phyloP scores from a whole-genome alignment of 2,329 filamentous ascomycete species.

The Beauveria sp. region DNA sequence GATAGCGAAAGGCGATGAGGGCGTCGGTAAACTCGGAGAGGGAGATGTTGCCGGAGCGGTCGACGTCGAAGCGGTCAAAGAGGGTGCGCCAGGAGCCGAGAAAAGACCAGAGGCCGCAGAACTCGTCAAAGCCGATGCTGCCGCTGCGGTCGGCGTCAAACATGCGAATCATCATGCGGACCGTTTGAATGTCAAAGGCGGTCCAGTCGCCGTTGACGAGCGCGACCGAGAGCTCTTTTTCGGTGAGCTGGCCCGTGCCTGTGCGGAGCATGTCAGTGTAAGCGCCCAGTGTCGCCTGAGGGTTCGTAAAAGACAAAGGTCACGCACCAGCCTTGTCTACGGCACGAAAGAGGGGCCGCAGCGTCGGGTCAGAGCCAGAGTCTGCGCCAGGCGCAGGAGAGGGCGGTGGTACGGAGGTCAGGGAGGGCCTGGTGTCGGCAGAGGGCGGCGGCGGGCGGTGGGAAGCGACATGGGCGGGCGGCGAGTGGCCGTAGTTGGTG shows the following conservation, averaged over 20 bases:
- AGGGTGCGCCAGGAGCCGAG: constrained; percentile 87
- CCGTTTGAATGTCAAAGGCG: constrained; percentile 85
- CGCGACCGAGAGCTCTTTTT: constrained; percentile 78
- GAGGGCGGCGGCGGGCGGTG: constrained; percentile 33
- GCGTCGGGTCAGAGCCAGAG: constrained; percentile 55
- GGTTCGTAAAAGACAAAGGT: neutral
- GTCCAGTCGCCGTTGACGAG: constrained; percentile 96
- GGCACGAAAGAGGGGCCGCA: constrained; percentile 80
- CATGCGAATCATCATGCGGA: constrained; percentile 99
- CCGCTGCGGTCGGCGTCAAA: constrained; percentile 89
- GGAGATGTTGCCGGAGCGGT: constrained; percentile 79
- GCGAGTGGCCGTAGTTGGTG: constrained; percentile 39
- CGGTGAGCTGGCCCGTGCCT: constrained; percentile 75
- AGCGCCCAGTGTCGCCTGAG: neutral
- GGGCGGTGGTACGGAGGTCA: constrained; percentile 56
- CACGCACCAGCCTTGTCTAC: constrained; percentile 71
- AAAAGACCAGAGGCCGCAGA: constrained; percentile 94
- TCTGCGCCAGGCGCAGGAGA: constrained; percentile 49
- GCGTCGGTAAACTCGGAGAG: constrained; percentile 84
- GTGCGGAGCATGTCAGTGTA: constrained; percentile 14
- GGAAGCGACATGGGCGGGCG: constrained; percentile 35
- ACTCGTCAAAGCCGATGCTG: constrained; percentile 89
- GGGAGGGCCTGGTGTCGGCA: constrained; percentile 43
- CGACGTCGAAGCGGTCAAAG: constrained; percentile 90
- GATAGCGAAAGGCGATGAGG: constrained; percentile 86